Conservation (phyloP, 306 rosid genomes). For the Pterocarpus santalinus region DNA sequence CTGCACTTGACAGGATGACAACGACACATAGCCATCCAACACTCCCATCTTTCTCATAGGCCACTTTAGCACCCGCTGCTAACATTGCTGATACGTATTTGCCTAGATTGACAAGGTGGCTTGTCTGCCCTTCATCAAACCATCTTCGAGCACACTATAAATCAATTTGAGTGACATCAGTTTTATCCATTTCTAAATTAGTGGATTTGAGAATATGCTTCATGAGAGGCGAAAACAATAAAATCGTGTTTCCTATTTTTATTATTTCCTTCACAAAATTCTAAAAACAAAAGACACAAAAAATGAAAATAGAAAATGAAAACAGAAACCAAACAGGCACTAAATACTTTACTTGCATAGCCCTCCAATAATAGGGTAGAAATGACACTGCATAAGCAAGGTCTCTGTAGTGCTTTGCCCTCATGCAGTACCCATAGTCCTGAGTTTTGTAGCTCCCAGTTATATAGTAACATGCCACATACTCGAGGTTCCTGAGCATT, state of each 20-base stretch:
- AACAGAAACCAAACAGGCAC: background rate
- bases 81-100: conserved; percentile 98
- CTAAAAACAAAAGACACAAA: too few relatives aligned
- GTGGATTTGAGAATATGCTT: conserved; percentile 16
- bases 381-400: conserved; percentile 93
- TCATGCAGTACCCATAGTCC: conserved; percentile 88
- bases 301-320: too few relatives aligned
- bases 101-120: conserved; percentile 89
- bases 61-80: conserved; percentile 97
- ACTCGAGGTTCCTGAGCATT: conserved; percentile 88
- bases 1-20: conserved; percentile 86
- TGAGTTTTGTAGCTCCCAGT: conserved; percentile 96
- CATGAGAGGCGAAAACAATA: background rate
- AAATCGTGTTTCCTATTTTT: too few relatives aligned
- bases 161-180: conserved; percentile 24
- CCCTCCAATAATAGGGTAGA: conserved; percentile 98
- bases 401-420: conserved; percentile 72
- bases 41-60: conserved; percentile 81
- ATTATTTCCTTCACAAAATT: too few relatives aligned
- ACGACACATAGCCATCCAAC: conserved; percentile 87
- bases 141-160: conserved; percentile 93
- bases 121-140: conserved; percentile 95
- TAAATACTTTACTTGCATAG: conserved; percentile 82
- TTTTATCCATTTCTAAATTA: background rate
- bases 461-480: conserved; percentile 88